A percentile compares a stretch with the other conserved stretches of the same genome.
phyloP scores from a whole-genome alignment of 2,329 filamentous ascomycete genomes.

The Cercospora canescens region DNA sequence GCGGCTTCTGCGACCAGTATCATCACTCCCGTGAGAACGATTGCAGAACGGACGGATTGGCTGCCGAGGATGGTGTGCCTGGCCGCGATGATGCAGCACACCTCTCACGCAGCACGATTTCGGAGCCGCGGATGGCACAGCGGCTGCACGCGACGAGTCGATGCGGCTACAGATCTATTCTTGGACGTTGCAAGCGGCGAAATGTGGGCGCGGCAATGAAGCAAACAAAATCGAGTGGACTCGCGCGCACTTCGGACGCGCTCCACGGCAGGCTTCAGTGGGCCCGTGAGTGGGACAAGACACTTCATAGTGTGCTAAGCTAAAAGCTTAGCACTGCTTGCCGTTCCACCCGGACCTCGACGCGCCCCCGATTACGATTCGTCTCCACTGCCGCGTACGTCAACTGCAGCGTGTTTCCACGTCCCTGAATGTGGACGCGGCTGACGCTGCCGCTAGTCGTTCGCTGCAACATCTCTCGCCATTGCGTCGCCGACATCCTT shows the following conservation, averaged over 20 bases:
- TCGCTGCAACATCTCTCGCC: conserved; percentile 7
- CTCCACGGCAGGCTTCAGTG: background rate
- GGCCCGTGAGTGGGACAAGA: conserved; percentile 4
- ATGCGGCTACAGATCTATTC: background rate
- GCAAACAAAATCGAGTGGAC: background rate
- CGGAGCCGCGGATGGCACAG: background rate
- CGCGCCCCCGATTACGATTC: conserved; percentile 14
- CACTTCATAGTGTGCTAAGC: conserved; percentile 13
- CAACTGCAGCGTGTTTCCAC: conserved; percentile 10
- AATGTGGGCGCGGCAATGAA: background rate
- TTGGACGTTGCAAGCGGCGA: background rate
- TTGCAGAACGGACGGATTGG: background rate
- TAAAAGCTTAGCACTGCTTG: conserved; percentile 12
- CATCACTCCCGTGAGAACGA: background rate
- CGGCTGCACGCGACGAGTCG: background rate
- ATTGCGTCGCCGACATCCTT: background rate
- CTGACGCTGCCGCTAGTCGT: background rate
- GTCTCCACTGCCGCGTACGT: conserved; percentile 16
- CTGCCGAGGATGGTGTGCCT: background rate
- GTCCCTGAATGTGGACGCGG: background rate
- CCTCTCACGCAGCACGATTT: background rate
- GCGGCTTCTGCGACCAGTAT: too few species aligned
- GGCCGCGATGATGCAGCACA: background rate
- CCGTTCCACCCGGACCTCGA: conserved; percentile 10
- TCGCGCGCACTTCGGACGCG: conserved; percentile 14